Evolutionary conservation across 768 basidiomycete genomes (phyloP).

Genomic region (Boletus speciosus): DNA sequence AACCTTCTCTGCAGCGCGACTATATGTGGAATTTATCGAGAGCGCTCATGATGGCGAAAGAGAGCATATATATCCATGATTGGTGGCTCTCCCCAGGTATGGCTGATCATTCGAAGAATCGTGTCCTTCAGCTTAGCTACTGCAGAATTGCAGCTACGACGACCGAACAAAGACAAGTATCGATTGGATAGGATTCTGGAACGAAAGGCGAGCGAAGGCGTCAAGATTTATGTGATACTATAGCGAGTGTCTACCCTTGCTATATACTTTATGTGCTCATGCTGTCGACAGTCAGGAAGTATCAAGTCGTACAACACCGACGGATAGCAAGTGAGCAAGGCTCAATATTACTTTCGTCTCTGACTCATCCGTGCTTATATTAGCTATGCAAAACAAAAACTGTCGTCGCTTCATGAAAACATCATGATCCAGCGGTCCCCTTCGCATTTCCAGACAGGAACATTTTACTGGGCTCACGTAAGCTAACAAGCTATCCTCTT

Average conservation of each 20-base stretch:
- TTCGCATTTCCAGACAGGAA: slow-evolving; percentile 95
- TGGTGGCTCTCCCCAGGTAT: slow-evolving; percentile 95
- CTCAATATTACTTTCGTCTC: neutral
- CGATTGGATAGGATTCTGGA: slow-evolving; percentile 83
- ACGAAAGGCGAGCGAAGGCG: slow-evolving; percentile 90
- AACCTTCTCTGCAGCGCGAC: slow-evolving; percentile 61
- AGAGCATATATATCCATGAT: slow-evolving; percentile 92
- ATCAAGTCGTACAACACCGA: slow-evolving; percentile 90
- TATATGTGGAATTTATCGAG: slow-evolving; percentile 98
- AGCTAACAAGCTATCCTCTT: slow-evolving; percentile 21
- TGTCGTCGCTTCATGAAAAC: slow-evolving; percentile 81
- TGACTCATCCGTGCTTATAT: slow-evolving; percentile 3
- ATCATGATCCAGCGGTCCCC: slow-evolving; percentile 97
- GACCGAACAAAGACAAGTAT: slow-evolving; percentile 82
- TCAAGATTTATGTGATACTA: slow-evolving; percentile 92
- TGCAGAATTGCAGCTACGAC: slow-evolving; percentile 78
- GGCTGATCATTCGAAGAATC: neutral
- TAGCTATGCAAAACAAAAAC: slow-evolving; percentile 83
- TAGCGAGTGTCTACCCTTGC: slow-evolving; percentile 53
- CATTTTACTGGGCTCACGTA: slow-evolving; percentile 98
- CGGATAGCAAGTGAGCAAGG: slow-evolving; percentile 75
- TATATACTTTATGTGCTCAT: neutral
- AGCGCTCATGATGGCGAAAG: slow-evolving; percentile 84
- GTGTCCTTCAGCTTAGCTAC: neutral
- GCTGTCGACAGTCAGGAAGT: slow-evolving; percentile 75